Conservation (phyloP, 495 filamentous ascomycete genomes). For the Lentithecium fluviatile region DNA sequence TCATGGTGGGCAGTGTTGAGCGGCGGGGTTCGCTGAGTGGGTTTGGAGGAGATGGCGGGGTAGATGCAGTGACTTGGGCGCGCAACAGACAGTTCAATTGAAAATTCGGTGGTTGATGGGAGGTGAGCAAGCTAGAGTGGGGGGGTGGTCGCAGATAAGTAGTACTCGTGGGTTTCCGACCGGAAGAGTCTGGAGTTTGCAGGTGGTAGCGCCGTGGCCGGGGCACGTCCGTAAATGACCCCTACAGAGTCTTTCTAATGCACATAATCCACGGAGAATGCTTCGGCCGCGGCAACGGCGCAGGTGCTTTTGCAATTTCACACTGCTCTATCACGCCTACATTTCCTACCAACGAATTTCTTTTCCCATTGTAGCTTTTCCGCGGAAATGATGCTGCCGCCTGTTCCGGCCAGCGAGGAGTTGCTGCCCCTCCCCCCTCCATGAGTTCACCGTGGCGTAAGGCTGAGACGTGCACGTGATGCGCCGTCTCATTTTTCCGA, state of each 20-base stretch:
- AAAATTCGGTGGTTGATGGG: slow-evolving; percentile 4
- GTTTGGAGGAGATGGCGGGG: slow-evolving; percentile 18
- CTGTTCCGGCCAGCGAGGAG: neutral
- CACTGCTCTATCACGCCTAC: neutral
- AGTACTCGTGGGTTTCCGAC: slow-evolving; percentile 23
- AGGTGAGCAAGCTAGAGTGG: slow-evolving; percentile 7
- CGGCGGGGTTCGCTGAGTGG: slow-evolving; percentile 8
- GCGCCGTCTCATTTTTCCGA: neutral
- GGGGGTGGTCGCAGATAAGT: slow-evolving; percentile 20
- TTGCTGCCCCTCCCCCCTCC: neutral
- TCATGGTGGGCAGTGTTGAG: slow-evolving; percentile 21
- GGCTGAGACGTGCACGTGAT: neutral
- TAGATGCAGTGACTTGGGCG: slow-evolving; percentile 7
- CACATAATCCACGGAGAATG: slow-evolving; percentile 20
- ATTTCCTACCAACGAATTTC: neutral
- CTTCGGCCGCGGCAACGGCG: slow-evolving; percentile 19
- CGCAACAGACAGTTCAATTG: slow-evolving; percentile 15
- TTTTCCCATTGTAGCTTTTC: neutral
- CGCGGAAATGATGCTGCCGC: neutral
- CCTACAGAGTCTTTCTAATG: slow-evolving; percentile 24
- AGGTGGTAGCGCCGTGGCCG: slow-evolving; percentile 20
- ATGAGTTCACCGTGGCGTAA: neutral
- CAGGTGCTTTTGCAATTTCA: neutral
- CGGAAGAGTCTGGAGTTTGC: slow-evolving; percentile 28
- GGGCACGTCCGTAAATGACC: slow-evolving; percentile 19